phyloP scores from a whole-genome alignment of 2,329 filamentous ascomycete species.

The Bipolaris zeicola region DNA sequence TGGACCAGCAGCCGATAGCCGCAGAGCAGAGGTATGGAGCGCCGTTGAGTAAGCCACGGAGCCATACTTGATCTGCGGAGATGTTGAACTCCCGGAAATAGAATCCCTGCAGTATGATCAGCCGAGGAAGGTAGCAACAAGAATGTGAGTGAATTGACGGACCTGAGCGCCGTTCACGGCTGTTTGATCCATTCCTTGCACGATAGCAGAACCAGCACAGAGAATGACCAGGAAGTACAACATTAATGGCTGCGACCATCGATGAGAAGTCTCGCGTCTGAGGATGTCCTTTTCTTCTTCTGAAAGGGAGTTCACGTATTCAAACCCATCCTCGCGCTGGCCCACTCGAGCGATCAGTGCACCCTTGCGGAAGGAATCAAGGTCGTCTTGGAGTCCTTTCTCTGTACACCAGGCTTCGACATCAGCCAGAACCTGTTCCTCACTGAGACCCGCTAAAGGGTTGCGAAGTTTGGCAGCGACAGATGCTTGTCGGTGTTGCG shows the following conservation, averaged over 20 bases:
- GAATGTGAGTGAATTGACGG: not conserved
- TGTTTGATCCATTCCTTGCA: slow-evolving; percentile 61
- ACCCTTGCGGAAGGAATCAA: slow-evolving; percentile 58
- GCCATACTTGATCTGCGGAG: slow-evolving; percentile 32
- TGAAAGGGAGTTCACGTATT: slow-evolving; percentile 56
- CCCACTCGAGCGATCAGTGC: slow-evolving; percentile 54
- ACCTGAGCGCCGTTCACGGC: slow-evolving; percentile 43
- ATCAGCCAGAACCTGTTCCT: slow-evolving; percentile 58
- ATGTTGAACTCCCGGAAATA: slow-evolving; percentile 40
- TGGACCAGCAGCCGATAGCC: slow-evolving; percentile 50
- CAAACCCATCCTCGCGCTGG: slow-evolving; percentile 57
- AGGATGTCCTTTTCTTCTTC: slow-evolving; percentile 64
- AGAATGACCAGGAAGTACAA: slow-evolving; percentile 70
- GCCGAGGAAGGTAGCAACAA: not conserved
- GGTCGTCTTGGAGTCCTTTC: slow-evolving; percentile 56
- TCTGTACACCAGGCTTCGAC: slow-evolving; percentile 61
- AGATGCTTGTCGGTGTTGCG: slow-evolving; percentile 26
- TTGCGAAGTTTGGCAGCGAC: slow-evolving; percentile 54
- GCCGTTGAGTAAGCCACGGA: slow-evolving; percentile 37
- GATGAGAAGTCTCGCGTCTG: slow-evolving; percentile 65
- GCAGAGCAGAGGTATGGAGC: slow-evolving; percentile 39
- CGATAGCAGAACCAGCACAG: slow-evolving; percentile 71
- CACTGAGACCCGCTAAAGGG: slow-evolving; percentile 60
- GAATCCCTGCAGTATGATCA: slow-evolving; percentile 25
- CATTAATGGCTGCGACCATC: slow-evolving; percentile 70